These are phyloP conservation scores for Hirsutella rhossiliensis DNA, from an alignment of 2,329 filamentous ascomycete genomes.

Conservation along the genomic window DNA sequence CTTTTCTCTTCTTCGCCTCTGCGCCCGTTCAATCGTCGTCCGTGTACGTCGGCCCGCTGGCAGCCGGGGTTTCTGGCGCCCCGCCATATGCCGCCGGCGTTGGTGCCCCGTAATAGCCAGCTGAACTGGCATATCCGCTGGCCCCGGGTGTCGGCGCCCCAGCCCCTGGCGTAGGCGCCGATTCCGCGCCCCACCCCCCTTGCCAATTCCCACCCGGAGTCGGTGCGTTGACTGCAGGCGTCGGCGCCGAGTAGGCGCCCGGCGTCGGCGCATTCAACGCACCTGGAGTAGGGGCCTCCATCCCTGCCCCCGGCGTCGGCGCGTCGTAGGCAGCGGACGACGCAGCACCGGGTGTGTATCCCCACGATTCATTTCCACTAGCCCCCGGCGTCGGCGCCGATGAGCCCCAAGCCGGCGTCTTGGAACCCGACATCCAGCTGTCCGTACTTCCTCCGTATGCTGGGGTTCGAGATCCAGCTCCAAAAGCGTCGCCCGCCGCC, in stretches of 20 bases:
- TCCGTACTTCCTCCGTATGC: slow-evolving; percentile 44
- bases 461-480: slow-evolving; percentile 55
- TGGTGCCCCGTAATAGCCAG: slow-evolving; percentile 40
- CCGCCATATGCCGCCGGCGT: slow-evolving; percentile 50
- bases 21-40: slow-evolving; percentile 30
- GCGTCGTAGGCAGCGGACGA: slow-evolving; percentile 50
- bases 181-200: slow-evolving; percentile 46
- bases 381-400: slow-evolving; percentile 47
- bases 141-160: slow-evolving; percentile 60
- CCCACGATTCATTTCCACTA: slow-evolving; percentile 47
- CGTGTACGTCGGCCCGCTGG: slow-evolving; percentile 41
- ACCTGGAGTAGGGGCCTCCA: slow-evolving; percentile 49
- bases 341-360: slow-evolving; percentile 40
- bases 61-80: slow-evolving; percentile 48
- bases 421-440: slow-evolving; percentile 55
- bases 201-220: slow-evolving; percentile 56
- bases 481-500: slow-evolving; percentile 47
- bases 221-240: slow-evolving; percentile 51
- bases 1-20: not conserved
- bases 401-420: slow-evolving; percentile 63
- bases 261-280: slow-evolving; percentile 60
- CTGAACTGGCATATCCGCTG: slow-evolving; percentile 29
- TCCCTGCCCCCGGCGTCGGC: slow-evolving; percentile 49
- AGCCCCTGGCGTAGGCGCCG: slow-evolving; percentile 54
- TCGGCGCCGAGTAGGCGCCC: slow-evolving; percentile 53